Base-by-base conservation (phyloP, 805 yeast genomes). In the Ogataea paradorogensis region DNA sequence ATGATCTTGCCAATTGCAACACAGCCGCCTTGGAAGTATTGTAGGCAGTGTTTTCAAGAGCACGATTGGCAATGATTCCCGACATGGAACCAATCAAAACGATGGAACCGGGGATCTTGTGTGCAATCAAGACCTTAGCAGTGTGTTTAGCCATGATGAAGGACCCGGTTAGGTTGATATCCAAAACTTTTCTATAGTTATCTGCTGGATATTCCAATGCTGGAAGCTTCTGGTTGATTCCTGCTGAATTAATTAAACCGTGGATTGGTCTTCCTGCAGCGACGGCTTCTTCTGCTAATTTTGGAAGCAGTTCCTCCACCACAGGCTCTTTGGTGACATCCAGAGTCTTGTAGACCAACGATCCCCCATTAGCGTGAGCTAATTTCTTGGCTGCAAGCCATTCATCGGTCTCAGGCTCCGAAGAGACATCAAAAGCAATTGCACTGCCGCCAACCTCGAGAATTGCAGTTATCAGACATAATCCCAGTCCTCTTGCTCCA, bases 61-160 rank as follows among this genome's bases (percentile, higher is more conserved):
- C 78, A 35, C 71, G 71, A 47, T 73, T 73, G 42, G 70, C 75
- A 48, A 72, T 71, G 55, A 67, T 72, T 10, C 71, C 77, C 11
- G 74, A 68, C 76, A 72, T 71, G 16, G 77, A 71, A 3, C 76
- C 78, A 15, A 76, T 73, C 62, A 71, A 65, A 38, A 73, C 67
- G 47, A 73, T 60, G n/a, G 75, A 69, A 30, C 78, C 78, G 22
- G 51, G 40, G n/a, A 34, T 33, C 22, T 41, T 35, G 9, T 40
- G 26, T 15, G 35, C 39, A 18, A 47, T 43, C 14, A 47, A 29
- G 3, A 38, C 20, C 16, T 39, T 35, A 27, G 51, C 47, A 2
- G 51, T 47, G 36, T 47, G 46, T 35, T 47, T 47, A 25, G 51
- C 51, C 45, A 44, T 44, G 29, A 47, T 35, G 29, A 47, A 47